Evolutionary conservation across 2,329 filamentous ascomycete species (phyloP), one percentile per base, ranked within the genome.

Genomic region (Boeremia lycopersici): DNA sequence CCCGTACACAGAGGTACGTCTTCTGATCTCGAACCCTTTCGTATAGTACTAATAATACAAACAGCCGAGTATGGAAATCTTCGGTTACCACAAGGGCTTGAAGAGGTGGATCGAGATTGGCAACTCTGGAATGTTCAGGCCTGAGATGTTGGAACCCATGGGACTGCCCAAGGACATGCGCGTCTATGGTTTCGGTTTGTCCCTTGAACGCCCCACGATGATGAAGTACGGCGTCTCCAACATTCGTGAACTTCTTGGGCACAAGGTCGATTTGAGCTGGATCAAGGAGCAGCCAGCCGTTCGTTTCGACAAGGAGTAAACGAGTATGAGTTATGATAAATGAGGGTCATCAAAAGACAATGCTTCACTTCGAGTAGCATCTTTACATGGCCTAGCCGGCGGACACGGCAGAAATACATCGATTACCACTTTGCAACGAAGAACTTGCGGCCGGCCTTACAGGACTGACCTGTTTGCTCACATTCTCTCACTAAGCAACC

Each of bases 61-160:
- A 29, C 26, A 58, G 57, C 95, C 28, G 89, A 89, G 58, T 13
- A 96, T 99, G 92, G 95, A 99, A 78, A 96, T 99, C 64, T 99
- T 98, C 79, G 91, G 90, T 63, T 98, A 89, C 81, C 95, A 98
- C 81, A 85, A 89, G 69, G 93, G 68, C 8, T 64, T 71, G 34
- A 62, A 65, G 56, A 59, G 62, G 46, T 89, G 96, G 79, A 91
- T 98, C 25, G 95, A 98, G 80, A 98, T 98, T 73, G 95, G 95
- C 56, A 98, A 99, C 80, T 93, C 89, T 67, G 95, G 95, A 61
- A 98, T 99, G 93, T 99, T 99, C 86, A 84, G 95, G 63, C 93
- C 95, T 1, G 95, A 99, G 78, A 97, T 98, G 93, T 77, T 97
- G 70, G 89, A 96, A 78, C 82, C 92, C 5, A 96, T 97, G 93